These are phyloP conservation scores for Gynochthodes officinalis DNA, from an alignment of 257 asterid species.

Conservation along the genomic window DNA sequence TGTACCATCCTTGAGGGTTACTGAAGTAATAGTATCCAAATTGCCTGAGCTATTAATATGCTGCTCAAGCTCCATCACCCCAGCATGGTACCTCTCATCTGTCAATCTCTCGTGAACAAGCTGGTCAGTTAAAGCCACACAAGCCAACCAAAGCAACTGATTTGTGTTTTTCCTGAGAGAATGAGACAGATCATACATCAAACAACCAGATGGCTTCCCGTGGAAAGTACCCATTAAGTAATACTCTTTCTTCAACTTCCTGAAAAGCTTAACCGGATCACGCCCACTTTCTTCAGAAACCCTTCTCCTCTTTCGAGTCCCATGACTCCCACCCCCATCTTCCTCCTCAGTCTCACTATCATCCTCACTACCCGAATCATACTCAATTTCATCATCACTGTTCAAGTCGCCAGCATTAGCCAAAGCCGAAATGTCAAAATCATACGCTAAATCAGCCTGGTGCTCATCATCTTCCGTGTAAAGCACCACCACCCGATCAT, in stretches of 20 bases:
- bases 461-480: constrained; percentile 75
- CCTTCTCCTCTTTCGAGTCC: constrained; percentile 61
- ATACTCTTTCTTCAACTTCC: constrained; percentile 69
- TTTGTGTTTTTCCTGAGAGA: constrained; percentile 70
- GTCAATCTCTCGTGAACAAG: constrained; percentile 89
- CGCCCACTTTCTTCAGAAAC: constrained; percentile 40
- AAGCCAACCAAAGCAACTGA: constrained; percentile 91
- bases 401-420: constrained; percentile 81
- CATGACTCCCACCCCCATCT: constrained; percentile 46
- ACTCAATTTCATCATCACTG: constrained; percentile 78
- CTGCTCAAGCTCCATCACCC: constrained; percentile 92
- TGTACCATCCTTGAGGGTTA: constrained; percentile 91
- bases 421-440: constrained; percentile 76
- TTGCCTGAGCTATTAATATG: constrained; percentile 87
- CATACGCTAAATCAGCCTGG: constrained; percentile 80
- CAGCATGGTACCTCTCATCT: constrained; percentile 84
- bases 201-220: constrained; percentile 96
- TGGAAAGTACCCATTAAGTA: constrained; percentile 88
- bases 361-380: constrained; percentile 60
- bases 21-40: constrained; percentile 68
- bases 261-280: constrained; percentile 65
- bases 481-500: constrained; percentile 80
- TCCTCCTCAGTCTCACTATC: constrained; percentile 60
- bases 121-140: constrained; percentile 93
- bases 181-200: constrained; percentile 89